Percentiles rank a stretch among this genome's conserved stretches.
Conservation (phyloP, 805 yeast species). For the Ogataea ramenticola region DNA sequence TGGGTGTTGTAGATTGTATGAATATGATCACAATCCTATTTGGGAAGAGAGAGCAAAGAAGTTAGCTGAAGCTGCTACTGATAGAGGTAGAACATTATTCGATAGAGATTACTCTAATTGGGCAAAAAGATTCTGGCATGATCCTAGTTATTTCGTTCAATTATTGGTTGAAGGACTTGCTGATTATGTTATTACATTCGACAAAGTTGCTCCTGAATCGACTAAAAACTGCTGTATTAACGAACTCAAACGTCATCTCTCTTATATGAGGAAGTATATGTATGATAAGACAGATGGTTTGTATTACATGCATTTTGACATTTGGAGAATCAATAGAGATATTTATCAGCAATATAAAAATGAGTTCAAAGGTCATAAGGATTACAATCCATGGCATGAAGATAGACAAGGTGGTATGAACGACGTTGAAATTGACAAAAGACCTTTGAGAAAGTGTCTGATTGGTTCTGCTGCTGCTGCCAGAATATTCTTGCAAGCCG, state of each 20-base stretch:
- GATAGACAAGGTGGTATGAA: conserved; percentile 43
- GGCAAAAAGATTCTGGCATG: conserved; percentile 56
- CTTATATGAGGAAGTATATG: conserved; percentile 49
- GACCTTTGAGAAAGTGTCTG: conserved; percentile 32
- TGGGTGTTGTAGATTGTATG: conserved; percentile 42
- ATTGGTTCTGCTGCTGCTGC: conserved; percentile 66
- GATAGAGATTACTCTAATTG: conserved; percentile 52
- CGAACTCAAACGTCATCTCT: conserved; percentile 47
- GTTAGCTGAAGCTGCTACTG: conserved; percentile 53
- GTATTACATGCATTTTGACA: conserved; percentile 54
- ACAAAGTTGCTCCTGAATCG: conserved; percentile 29
- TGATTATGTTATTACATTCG: conserved; percentile 50
- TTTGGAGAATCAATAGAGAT: conserved; percentile 44
- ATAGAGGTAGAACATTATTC: conserved; percentile 48
- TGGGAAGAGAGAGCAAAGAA: conserved; percentile 41
- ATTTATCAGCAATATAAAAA: conserved; percentile 42
- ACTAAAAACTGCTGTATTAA: conserved; percentile 23
- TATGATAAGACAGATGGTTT: conserved; percentile 52
- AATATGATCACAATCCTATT: conserved; percentile 40
- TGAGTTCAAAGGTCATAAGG: conserved; percentile 50
- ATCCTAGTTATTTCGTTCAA: conserved; percentile 55
- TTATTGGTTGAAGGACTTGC: conserved; percentile 61
- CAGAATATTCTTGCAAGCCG: conserved; percentile 61
- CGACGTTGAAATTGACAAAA: conserved; percentile 18
- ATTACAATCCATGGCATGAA: conserved; percentile 40